Conservation (phyloP, 805 yeast species). For the Teunomyces cretensis region DNA sequence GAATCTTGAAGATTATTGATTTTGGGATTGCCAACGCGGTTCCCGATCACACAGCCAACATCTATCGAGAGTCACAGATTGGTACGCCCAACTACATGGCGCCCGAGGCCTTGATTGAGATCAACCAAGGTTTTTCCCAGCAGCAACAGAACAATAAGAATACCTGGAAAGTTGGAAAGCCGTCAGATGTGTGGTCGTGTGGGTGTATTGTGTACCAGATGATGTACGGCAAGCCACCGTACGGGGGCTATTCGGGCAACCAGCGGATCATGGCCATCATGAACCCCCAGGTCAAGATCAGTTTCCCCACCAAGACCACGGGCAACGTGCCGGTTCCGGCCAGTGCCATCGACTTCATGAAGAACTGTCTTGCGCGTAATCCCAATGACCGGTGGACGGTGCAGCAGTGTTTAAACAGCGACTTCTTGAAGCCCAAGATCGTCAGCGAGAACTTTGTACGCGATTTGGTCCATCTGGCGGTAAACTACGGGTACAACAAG, state of each 20-base stretch:
- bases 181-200: constrained; percentile 97
- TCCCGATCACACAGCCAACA: constrained; percentile 87
- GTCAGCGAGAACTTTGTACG: constrained; percentile 65
- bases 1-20: constrained; percentile 83
- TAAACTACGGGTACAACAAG: constrained; percentile 60
- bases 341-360: constrained; percentile 68
- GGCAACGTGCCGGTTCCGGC: constrained; percentile 66
- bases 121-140: constrained; percentile 29
- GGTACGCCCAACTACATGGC: constrained; percentile 99
- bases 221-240: constrained; percentile 93
- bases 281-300: constrained; percentile 74
- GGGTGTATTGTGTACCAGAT: constrained; percentile 95
- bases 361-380: constrained; percentile 68
- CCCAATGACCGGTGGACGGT: constrained; percentile 68
- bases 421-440: constrained; percentile 73
- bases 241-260: constrained; percentile 72
- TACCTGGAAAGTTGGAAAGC: constrained; percentile 82
- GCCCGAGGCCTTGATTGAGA: constrained; percentile 85
- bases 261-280: constrained; percentile 81
- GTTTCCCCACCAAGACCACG: constrained; percentile 61
- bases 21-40: constrained; percentile 96
- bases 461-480: constrained; percentile 75
- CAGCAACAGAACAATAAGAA: constrained; percentile 14
- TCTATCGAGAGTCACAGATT: constrained; percentile 84
- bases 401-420: constrained; percentile 56